Evolutionary conservation across 2,329 filamentous ascomycete genomes (phyloP).

Genomic region (Clarireedia monteithiana): DNA sequence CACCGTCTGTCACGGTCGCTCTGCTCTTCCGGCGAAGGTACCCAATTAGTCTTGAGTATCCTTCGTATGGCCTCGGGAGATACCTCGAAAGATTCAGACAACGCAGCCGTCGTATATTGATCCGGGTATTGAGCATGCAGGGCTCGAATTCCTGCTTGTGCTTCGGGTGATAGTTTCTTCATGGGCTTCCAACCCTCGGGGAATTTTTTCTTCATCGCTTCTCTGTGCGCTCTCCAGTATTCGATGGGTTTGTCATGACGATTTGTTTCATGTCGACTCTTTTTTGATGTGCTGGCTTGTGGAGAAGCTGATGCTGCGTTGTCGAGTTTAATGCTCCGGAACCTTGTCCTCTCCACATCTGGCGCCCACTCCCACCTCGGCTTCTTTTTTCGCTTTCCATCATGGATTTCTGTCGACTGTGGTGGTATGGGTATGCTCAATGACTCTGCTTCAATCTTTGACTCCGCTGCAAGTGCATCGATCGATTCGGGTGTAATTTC

Average conservation of each 20-base stretch:
- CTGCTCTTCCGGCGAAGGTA: constrained; percentile 49
- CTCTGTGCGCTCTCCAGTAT: constrained; percentile 70
- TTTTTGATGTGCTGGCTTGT: constrained; percentile 6
- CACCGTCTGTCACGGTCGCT: constrained; percentile 50
- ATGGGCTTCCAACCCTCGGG: constrained; percentile 72
- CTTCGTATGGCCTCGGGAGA: constrained; percentile 80
- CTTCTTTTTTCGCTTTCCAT: background rate
- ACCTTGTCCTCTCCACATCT: background rate
- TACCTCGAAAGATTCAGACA: constrained; percentile 76
- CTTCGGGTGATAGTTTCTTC: constrained; percentile 86
- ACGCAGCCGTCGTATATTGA: constrained; percentile 63
- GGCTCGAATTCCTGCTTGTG: constrained; percentile 79
- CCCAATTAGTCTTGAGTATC: constrained; percentile 76
- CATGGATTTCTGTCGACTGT: background rate
- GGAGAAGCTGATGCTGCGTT: constrained; percentile 2
- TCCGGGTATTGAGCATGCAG: constrained; percentile 71
- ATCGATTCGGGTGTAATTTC: constrained; percentile 32
- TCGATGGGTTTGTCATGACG: constrained; percentile 3
- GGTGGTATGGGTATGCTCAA: background rate
- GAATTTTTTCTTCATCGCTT: constrained; percentile 69
- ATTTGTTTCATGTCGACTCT: background rate
- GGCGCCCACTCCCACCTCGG: background rate
- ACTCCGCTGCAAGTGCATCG: constrained; percentile 25
- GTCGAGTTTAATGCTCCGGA: constrained; percentile 6
- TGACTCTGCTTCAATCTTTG: background rate